Base-by-base conservation (phyloP, 2,329 filamentous ascomycete species). In the Gliomastix tumulicola region DNA sequence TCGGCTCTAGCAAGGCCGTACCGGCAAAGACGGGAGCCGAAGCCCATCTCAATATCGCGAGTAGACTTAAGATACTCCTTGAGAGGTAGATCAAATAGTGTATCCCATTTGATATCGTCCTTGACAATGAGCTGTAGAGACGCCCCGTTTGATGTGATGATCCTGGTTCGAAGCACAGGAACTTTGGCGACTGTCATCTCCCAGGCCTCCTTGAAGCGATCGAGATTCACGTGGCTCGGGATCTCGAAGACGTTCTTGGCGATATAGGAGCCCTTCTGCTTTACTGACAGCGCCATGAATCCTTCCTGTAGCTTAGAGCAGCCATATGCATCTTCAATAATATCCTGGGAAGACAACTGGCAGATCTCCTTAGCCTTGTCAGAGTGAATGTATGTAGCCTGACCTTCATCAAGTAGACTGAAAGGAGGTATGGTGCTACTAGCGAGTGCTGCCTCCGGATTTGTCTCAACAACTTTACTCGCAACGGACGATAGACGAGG, bases 291-390 rank as follows among this genome's bases (percentile, higher is more conserved):
- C 1, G 56, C 52, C 21, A 64, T 47, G 3, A 65, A 48, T 4
- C 54, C 57, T 40, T 58, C 57, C 34, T 65, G 61, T 5, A 63
- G 44, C 5, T 53, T 47, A 17, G 57, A 55, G 47, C 55, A 59
- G 9, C 59, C 61, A 33, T 58, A 65, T 3, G 56, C 41, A 39
- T 65, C 57, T 21, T 54, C 34, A 17, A 56, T 38, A 15, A 9
- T 17, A 10, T 35, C 11, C 6, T 6, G 11, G n/a, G 7, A 16
- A 17, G 12, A 9, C 21, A 35, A 19, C 11, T 13, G n/a, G 34
- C 34, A 35, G 7, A 70, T 49, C 12, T 34, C 31, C 38, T 47
- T 41, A 38, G 25, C 15, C 17, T 23, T 12, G 21, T 30, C 37
- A 30, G 31, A 40, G 19, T 41, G 17, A 7, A 22, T 16, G 16